Percentiles rank a stretch among this genome's conserved stretches.
Conservation (phyloP, 2,329 filamentous ascomycete species). For the Fusarium cicatricum region DNA sequence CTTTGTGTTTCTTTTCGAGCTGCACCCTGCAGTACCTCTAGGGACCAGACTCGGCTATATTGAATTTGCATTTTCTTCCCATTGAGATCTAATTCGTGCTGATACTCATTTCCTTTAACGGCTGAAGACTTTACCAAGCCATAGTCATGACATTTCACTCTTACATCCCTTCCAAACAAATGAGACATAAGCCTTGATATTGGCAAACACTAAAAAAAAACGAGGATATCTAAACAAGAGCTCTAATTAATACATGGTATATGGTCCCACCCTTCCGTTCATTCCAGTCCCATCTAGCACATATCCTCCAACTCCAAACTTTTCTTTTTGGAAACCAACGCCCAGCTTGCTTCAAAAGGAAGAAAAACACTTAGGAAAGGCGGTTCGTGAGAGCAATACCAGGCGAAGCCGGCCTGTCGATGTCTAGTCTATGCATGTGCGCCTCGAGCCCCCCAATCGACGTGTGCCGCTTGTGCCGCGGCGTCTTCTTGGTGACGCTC, state of each 20-base stretch:
- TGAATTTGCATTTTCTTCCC: too few species aligned
- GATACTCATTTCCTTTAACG: too few species aligned
- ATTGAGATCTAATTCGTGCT: too few species aligned
- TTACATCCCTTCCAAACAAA: too few species aligned
- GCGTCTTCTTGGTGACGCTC: constrained; percentile 40
- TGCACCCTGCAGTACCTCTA: too few species aligned
- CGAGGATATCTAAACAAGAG: background rate
- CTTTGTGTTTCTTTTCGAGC: too few species aligned
- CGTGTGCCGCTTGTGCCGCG: constrained; percentile 36
- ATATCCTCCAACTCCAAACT: background rate
- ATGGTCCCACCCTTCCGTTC: background rate
- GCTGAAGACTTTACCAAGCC: too few species aligned
- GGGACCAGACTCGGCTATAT: too few species aligned
- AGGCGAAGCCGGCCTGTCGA: constrained; percentile 40
- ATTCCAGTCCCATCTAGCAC: background rate
- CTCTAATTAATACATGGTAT: background rate
- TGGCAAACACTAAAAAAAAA: background rate
- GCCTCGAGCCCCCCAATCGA: constrained; percentile 37
- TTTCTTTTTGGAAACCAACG: background rate
- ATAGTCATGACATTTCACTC: too few species aligned
- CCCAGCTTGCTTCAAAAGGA: background rate
- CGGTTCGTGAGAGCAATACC: constrained; percentile 42
- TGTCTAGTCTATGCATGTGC: constrained; percentile 41
- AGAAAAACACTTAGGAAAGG: constrained; percentile 24
- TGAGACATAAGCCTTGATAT: too few species aligned